Evolutionary conservation across 441 rosid species (phyloP).

Genomic region (Rhodomyrtus psidioides): DNA sequence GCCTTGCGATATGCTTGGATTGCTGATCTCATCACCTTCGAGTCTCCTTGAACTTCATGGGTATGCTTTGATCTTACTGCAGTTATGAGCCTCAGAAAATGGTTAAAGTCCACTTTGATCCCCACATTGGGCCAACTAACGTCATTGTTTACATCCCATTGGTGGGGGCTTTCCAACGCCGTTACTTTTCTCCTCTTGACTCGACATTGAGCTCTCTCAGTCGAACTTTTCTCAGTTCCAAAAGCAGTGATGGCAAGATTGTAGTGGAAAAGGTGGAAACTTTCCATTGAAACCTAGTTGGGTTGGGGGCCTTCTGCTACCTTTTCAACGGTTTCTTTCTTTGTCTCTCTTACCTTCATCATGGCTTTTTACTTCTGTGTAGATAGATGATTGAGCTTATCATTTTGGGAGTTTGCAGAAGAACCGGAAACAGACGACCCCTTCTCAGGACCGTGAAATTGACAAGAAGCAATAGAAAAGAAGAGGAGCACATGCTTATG

Average conservation of each 20-base stretch:
- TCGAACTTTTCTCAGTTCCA: background rate
- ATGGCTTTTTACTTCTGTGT: background rate
- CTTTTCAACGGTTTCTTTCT: background rate
- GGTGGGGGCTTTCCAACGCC: background rate
- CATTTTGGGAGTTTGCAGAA: background rate
- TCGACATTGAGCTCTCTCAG: background rate
- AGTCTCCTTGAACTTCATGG: background rate
- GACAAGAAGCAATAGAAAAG: background rate
- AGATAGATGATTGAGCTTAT: background rate
- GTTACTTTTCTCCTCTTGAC: background rate
- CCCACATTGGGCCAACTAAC: background rate
- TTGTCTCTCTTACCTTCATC: background rate
- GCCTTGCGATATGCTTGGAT: background rate
- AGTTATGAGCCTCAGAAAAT: background rate
- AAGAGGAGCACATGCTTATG: background rate
- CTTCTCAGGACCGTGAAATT: background rate
- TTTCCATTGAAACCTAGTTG: background rate
- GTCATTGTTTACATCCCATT: background rate
- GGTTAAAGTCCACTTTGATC: background rate
- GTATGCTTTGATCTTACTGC: background rate
- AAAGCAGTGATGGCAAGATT: background rate
- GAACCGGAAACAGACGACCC: background rate
- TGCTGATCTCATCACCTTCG: background rate
- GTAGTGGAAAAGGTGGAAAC: background rate
- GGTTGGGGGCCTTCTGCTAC: background rate